These are phyloP conservation scores for Hippophae tibetana DNA, from an alignment of 306 rosid genomes.

Conservation along the genomic window DNA sequence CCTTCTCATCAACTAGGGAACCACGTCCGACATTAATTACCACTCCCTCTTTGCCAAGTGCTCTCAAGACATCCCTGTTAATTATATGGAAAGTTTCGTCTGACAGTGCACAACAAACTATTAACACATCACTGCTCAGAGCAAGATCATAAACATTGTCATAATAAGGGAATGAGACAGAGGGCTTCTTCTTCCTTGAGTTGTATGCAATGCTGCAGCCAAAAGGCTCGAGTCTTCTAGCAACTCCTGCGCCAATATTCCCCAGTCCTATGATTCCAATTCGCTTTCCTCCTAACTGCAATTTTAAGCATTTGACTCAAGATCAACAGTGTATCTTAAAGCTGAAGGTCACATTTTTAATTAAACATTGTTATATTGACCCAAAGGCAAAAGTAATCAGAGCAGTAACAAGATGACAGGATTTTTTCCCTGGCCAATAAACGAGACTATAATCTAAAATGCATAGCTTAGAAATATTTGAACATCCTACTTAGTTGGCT, in stretches of 20 bases:
- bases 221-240: slow-evolving; percentile 13
- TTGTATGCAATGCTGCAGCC: slow-evolving; percentile 14
- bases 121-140: slow-evolving; percentile 5
- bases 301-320: background rate
- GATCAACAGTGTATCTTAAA: background rate
- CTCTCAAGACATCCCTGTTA: slow-evolving; percentile 10
- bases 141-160: slow-evolving; percentile 6
- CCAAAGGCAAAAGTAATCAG: no score
- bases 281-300: slow-evolving; percentile 14
- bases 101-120: slow-evolving; percentile 11
- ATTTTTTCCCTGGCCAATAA: no score
- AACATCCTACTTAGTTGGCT: no score
- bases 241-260: slow-evolving; percentile 12
- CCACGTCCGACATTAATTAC: slow-evolving; percentile 12
- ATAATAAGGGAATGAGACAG: slow-evolving; percentile 6
- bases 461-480: no score
- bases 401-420: no score
- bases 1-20: slow-evolving; percentile 10
- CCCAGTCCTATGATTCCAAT: slow-evolving; percentile 17
- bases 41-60: slow-evolving; percentile 9
- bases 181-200: slow-evolving; percentile 14
- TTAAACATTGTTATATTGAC: no score
- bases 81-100: slow-evolving; percentile 8
- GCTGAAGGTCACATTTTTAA: background rate
- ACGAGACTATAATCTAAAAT: no score